Conservation (phyloP, 352 stramenopile species). For the Phytophthora pseudosyringae region DNA sequence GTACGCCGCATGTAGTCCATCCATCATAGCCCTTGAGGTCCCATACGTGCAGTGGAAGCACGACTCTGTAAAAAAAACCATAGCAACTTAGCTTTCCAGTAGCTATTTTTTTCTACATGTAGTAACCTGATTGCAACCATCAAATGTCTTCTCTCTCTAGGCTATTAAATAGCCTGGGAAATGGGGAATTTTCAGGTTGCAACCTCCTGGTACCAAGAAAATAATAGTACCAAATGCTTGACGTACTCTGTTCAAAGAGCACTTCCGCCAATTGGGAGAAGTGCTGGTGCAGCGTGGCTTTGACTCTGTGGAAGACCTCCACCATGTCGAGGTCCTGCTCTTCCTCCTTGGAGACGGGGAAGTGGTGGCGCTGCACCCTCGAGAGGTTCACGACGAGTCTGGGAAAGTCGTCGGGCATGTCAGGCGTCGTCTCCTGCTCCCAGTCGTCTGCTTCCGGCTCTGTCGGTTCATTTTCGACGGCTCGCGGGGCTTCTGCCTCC, state of each 20-base stretch:
- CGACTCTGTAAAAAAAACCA: constrained; percentile 39
- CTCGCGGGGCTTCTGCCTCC: constrained; percentile 19
- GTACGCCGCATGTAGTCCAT: constrained; percentile 55
- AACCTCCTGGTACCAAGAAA: too few species aligned
- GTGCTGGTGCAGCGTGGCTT: constrained; percentile 58
- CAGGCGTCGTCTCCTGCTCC: constrained; percentile 41
- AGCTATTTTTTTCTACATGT: too few species aligned
- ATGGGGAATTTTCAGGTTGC: too few species aligned
- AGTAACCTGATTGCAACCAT: too few species aligned
- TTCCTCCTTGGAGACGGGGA: constrained; percentile 29
- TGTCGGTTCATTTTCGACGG: not conserved
- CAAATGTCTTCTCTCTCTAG: too few species aligned
- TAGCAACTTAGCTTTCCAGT: too few species aligned
- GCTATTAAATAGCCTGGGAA: too few species aligned
- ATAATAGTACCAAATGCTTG: not conserved
- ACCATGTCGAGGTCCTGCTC: constrained; percentile 38
- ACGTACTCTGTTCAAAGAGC: constrained; percentile 73
- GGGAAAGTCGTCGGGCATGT: constrained; percentile 74
- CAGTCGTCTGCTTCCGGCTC: constrained; percentile 34
- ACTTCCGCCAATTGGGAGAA: constrained; percentile 67
- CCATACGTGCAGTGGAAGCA: constrained; percentile 80
- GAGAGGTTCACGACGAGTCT: constrained; percentile 74
- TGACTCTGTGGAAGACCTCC: constrained; percentile 54
- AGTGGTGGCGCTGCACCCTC: constrained; percentile 59
- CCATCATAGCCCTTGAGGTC: constrained; percentile 50